Conservation (phyloP, 1,139 yeast genomes). For the Blastobotrys indianensis region DNA sequence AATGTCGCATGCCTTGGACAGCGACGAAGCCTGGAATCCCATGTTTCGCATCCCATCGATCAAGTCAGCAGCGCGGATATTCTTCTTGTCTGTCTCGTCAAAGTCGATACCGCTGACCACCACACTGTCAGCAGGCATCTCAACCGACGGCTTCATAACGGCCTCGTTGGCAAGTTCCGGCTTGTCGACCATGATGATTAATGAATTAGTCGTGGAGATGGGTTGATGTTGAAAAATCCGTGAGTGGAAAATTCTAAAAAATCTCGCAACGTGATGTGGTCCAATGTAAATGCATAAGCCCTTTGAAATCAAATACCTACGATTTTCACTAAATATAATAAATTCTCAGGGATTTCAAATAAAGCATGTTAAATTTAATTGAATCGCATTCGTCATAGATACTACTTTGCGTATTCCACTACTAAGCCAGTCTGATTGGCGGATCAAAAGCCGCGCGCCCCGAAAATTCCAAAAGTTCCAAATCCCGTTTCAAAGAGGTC, state of each 20-base stretch:
- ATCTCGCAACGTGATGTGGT: too few species aligned
- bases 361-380: too few species aligned
- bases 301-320: too few species aligned
- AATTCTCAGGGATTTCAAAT: too few species aligned
- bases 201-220: background rate
- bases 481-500: background rate
- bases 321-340: too few species aligned
- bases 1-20: conserved; percentile 83
- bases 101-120: conserved; percentile 86
- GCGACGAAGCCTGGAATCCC: conserved; percentile 97
- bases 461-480: background rate
- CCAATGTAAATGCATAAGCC: too few species aligned
- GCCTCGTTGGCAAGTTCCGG: conserved; percentile 47
- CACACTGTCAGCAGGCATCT: conserved; percentile 73
- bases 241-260: background rate
- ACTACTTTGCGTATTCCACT: too few species aligned
- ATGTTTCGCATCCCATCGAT: conserved; percentile 78
- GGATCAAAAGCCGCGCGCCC: background rate
- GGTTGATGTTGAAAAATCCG: background rate
- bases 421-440: too few species aligned
- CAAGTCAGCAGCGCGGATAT: conserved; percentile 73
- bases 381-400: too few species aligned
- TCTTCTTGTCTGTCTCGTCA: conserved; percentile 55
- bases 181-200: conserved; percentile 10
- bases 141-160: conserved; percentile 78